These are phyloP conservation scores for Rhodotorula taiwanensis DNA, from an alignment of 768 basidiomycete genomes.

Conservation along the genomic window DNA sequence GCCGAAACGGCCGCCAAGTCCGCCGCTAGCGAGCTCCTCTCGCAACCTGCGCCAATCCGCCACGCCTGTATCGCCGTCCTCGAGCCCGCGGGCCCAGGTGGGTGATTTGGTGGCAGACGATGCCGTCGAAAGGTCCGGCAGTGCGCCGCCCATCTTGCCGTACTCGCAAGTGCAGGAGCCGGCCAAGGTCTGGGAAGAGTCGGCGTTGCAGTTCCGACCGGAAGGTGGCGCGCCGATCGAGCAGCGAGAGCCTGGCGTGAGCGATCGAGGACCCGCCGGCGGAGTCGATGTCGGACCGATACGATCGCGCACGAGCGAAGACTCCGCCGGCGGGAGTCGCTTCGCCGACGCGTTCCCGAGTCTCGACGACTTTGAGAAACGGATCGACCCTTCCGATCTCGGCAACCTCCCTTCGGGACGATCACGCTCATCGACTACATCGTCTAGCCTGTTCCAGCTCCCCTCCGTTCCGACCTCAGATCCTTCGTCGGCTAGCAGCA, in stretches of 20 bases:
- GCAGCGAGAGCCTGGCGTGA: neutral
- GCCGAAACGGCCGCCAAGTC: slow-evolving; percentile 1
- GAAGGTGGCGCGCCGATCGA: slow-evolving; percentile 1
- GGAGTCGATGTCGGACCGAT: slow-evolving; percentile 6
- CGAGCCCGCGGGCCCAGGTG: neutral
- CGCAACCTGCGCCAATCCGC: neutral
- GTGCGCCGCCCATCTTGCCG: slow-evolving; percentile 18
- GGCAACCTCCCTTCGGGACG: too few species aligned
- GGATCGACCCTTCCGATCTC: neutral
- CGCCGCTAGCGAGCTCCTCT: neutral
- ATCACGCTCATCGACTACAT: neutral
- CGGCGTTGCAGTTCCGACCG: neutral
- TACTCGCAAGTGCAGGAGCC: slow-evolving; percentile 4
- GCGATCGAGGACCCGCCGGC: slow-evolving; percentile 23
- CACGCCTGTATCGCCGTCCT: neutral
- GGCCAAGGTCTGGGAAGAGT: slow-evolving; percentile 1
- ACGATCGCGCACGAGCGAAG: neutral
- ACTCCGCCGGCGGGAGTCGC: neutral
- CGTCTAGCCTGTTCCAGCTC: neutral
- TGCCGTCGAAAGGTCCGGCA: slow-evolving; percentile 4
- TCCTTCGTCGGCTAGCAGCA: neutral
- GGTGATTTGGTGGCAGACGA: slow-evolving; percentile 18
- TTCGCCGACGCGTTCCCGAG: slow-evolving; percentile 19
- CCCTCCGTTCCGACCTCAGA: slow-evolving; percentile 11
- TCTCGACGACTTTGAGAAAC: slow-evolving; percentile 27